Evolutionary conservation across 1,284 basidiomycete species (phyloP).

Genomic region (Inonotus obliquus): DNA sequence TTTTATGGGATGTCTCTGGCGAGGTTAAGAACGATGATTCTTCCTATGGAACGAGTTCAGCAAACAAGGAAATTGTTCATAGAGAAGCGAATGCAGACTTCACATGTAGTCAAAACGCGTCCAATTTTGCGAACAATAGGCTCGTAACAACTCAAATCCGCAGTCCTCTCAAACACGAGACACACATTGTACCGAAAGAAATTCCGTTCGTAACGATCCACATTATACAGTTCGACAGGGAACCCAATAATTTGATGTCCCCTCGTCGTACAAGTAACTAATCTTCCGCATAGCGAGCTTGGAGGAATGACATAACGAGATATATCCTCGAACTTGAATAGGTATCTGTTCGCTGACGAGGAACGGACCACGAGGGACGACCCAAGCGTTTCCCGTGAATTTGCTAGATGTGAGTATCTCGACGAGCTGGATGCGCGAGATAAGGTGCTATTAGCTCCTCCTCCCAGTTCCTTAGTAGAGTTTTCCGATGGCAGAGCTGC

Average conservation of each 20-base stretch:
- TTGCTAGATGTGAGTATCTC: slow-evolving; percentile 9
- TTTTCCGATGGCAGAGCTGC: slow-evolving; percentile 24
- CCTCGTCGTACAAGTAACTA: slow-evolving; percentile 76
- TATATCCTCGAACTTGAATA: slow-evolving; percentile 91
- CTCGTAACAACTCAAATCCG: slow-evolving; percentile 92
- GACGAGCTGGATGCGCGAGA: slow-evolving; percentile 18
- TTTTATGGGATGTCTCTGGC: slow-evolving; percentile 60
- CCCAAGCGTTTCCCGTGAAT: slow-evolving; percentile 15
- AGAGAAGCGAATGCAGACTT: slow-evolving; percentile 52
- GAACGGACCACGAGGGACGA: slow-evolving; percentile 32
- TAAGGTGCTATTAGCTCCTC: background rate
- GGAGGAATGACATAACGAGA: slow-evolving; percentile 94
- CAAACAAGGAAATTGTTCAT: background rate
- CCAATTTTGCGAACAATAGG: slow-evolving; percentile 94
- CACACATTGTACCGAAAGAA: slow-evolving; percentile 95
- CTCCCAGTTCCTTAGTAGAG: background rate
- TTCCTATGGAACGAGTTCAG: slow-evolving; percentile 47
- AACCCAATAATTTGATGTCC: slow-evolving; percentile 84
- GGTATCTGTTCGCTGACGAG: slow-evolving; percentile 41
- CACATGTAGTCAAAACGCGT: slow-evolving; percentile 80
- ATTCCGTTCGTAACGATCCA: slow-evolving; percentile 70
- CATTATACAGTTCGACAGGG: slow-evolving; percentile 66
- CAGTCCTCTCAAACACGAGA: slow-evolving; percentile 90
- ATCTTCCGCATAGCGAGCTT: slow-evolving; percentile 79
- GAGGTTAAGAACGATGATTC: slow-evolving; percentile 87